Evolutionary conservation across 1,284 basidiomycete species (phyloP).

Genomic region (Coriolopsis trogii): DNA sequence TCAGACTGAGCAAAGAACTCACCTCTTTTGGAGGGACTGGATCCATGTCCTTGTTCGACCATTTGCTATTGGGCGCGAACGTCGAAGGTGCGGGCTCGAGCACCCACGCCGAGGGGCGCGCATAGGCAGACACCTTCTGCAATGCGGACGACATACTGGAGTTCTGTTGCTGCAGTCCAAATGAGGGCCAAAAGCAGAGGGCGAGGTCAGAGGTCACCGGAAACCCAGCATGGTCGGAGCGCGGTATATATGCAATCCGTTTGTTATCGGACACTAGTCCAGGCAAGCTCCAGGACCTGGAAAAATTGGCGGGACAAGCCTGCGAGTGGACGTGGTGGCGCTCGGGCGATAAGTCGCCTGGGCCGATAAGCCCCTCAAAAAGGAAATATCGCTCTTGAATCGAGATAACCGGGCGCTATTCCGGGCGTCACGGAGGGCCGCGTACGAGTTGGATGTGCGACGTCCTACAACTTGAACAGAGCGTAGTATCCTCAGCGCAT

Average conservation of each 20-base stretch:
- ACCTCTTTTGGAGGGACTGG: slow-evolving; percentile 55
- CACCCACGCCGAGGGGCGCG: slow-evolving; percentile 42
- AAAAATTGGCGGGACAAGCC: slow-evolving; percentile 12
- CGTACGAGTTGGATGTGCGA: not conserved
- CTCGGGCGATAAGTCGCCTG: slow-evolving; percentile 14
- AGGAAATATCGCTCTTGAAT: not conserved
- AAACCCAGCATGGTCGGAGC: not conserved
- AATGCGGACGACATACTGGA: not conserved
- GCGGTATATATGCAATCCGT: slow-evolving; percentile 5
- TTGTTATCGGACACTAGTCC: slow-evolving; percentile 6
- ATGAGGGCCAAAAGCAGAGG: not conserved
- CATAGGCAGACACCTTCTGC: slow-evolving; percentile 20
- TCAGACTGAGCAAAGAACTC: not conserved
- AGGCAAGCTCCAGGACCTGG: too few species aligned
- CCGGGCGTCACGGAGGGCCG: not conserved
- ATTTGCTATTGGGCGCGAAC: slow-evolving; percentile 52
- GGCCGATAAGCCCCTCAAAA: slow-evolving; percentile 10
- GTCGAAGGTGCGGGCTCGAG: slow-evolving; percentile 53
- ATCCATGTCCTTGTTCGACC: slow-evolving; percentile 79
- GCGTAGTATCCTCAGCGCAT: too few species aligned
- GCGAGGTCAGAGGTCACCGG: not conserved
- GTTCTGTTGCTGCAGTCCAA: not conserved
- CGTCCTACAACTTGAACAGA: too few species aligned
- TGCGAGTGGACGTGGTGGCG: slow-evolving; percentile 1
- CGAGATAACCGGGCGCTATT: slow-evolving; percentile 5